Percentiles rank a stretch among this genome's conserved stretches.
Conservation (phyloP, 2,329 filamentous ascomycete genomes). For the Cadophora malorum region DNA sequence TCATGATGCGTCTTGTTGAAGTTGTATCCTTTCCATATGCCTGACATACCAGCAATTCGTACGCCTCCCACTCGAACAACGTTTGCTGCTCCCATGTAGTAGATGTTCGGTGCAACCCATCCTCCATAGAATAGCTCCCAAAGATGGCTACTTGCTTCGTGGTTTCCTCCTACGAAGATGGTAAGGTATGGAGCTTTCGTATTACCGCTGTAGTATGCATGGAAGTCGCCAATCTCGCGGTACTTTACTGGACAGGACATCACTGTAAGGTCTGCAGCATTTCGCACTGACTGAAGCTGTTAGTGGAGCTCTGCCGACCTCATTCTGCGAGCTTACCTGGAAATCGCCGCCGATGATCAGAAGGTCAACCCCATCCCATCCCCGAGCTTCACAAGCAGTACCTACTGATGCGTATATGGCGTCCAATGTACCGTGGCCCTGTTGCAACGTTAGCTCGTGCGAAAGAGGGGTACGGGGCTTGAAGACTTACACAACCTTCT, state of each 20-base stretch:
- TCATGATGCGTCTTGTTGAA: slow-evolving; percentile 86
- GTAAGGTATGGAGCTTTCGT: slow-evolving; percentile 85
- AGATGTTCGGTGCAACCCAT: slow-evolving; percentile 96
- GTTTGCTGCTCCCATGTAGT: slow-evolving; percentile 94
- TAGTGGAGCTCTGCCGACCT: slow-evolving; percentile 11
- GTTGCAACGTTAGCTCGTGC: slow-evolving; percentile 17
- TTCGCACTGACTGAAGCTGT: slow-evolving; percentile 74
- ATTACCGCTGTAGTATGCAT: slow-evolving; percentile 86
- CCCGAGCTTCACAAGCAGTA: slow-evolving; percentile 70
- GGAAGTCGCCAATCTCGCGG: slow-evolving; percentile 87
- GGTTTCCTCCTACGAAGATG: slow-evolving; percentile 92
- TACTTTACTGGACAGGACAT: slow-evolving; percentile 93
- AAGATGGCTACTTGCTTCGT: slow-evolving; percentile 89
- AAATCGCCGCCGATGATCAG: slow-evolving; percentile 97
- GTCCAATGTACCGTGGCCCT: slow-evolving; percentile 92
- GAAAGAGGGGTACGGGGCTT: not conserved
- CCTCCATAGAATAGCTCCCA: slow-evolving; percentile 96
- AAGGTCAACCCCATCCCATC: slow-evolving; percentile 84
- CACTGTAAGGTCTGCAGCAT: slow-evolving; percentile 83
- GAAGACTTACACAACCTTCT: slow-evolving; percentile 78
- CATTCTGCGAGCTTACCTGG: slow-evolving; percentile 60
- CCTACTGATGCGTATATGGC: slow-evolving; percentile 86
- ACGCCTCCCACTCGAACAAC: slow-evolving; percentile 83
- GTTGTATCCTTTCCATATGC: slow-evolving; percentile 93
- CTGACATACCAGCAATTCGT: slow-evolving; percentile 87